Percentiles rank a stretch among this genome's conserved stretches.
Conservation (phyloP, 345 rosid genomes). For the Citrus maxima region DNA sequence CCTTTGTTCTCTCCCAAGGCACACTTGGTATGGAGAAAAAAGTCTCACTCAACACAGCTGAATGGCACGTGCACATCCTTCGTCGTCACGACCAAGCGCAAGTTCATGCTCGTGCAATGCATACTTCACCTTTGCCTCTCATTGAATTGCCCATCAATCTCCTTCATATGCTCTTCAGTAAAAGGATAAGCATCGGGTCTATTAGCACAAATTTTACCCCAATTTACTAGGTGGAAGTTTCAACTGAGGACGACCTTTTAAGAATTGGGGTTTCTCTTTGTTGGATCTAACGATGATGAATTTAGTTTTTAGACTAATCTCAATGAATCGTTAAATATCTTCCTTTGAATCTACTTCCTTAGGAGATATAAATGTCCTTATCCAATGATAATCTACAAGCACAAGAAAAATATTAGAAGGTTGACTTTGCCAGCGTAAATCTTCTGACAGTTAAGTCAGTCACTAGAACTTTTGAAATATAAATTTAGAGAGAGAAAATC, state of each 20-base stretch:
- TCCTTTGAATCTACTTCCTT: too few relatives aligned
- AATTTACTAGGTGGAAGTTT: too few relatives aligned
- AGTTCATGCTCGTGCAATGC: slow-evolving; percentile 62
- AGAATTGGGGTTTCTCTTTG: too few relatives aligned
- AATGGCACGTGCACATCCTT: slow-evolving; percentile 47
- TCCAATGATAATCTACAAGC: too few relatives aligned
- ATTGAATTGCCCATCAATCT: slow-evolving; percentile 19
- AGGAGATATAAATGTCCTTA: too few relatives aligned
- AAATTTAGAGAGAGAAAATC: too few relatives aligned
- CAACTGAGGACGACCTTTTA: fast-evolving
- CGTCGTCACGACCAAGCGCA: slow-evolving; percentile 33
- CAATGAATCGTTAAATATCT: too few relatives aligned
- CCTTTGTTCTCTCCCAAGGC: slow-evolving; percentile 26
- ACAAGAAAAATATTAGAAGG: fast-evolving
- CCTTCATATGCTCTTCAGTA: slow-evolving; percentile 45
- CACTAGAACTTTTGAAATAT: fast-evolving
- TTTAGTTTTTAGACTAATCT: too few relatives aligned
- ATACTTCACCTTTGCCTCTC: slow-evolving; percentile 46
- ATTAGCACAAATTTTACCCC: too few relatives aligned
- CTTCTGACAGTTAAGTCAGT: too few relatives aligned
- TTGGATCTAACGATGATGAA: too few relatives aligned
- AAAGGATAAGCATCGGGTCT: slow-evolving; percentile 65
- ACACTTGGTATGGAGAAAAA: slow-evolving; percentile 63
- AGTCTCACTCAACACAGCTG: slow-evolving; percentile 52
- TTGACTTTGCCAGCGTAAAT: too few relatives aligned